phyloP scores from a whole-genome alignment of 805 yeast genomes.

The Ogataea ganodermae region DNA sequence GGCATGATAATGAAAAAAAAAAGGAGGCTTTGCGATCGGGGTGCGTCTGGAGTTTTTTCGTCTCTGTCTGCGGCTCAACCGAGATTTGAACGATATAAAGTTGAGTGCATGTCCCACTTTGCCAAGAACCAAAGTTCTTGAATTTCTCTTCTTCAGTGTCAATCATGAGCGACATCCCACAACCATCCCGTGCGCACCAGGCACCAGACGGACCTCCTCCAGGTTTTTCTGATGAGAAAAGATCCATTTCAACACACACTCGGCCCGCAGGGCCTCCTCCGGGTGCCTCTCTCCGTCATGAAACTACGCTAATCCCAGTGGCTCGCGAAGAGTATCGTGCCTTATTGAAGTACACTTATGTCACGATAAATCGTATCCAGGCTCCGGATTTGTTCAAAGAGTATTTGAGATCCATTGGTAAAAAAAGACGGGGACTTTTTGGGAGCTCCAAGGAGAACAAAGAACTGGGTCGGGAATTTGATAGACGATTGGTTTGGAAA shows the following conservation, averaged over 20 bases:
- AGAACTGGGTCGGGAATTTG: conserved; percentile 16
- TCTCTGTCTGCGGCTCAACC: not conserved
- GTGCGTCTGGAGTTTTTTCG: not conserved
- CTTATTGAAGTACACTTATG: conserved; percentile 21
- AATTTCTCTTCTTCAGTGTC: not conserved
- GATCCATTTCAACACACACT: not conserved
- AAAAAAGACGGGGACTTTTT: conserved; percentile 21
- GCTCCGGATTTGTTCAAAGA: conserved; percentile 27
- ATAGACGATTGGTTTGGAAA: conserved; percentile 14
- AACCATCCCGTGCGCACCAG: conserved; percentile 13
- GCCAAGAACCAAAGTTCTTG: too few species aligned
- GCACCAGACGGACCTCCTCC: conserved; percentile 27
- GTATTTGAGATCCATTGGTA: conserved; percentile 24
- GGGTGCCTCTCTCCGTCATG: not conserved
- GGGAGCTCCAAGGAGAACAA: conserved; percentile 25
- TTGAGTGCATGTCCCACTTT: not conserved
- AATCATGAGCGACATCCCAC: conserved; percentile 8
- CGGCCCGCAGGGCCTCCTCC: conserved; percentile 7
- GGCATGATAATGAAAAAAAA: not conserved
- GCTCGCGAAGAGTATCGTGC: conserved; percentile 19
- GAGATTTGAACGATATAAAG: not conserved
- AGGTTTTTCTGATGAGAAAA: not conserved
- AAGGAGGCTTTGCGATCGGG: conserved; percentile 4
- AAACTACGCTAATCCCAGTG: conserved; percentile 11
- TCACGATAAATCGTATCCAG: conserved; percentile 26